phyloP scores from a whole-genome alignment of 2,329 filamentous ascomycete species.

The Nemania sp. region DNA sequence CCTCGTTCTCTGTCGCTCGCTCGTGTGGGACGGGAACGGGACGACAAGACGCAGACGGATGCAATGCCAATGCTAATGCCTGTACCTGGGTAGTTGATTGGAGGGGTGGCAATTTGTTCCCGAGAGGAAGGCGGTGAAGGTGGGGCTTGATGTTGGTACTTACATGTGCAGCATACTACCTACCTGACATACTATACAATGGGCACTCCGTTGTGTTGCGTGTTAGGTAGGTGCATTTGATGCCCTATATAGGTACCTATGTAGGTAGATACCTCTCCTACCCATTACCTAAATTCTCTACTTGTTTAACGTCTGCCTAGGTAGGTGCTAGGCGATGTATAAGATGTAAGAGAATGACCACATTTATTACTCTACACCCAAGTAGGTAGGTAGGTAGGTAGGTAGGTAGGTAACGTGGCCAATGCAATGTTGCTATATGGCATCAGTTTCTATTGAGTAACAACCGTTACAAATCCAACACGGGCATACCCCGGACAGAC shows the following conservation, averaged over 20 bases:
- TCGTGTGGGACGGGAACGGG: not conserved
- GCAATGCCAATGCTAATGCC: not conserved
- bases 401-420: too few species aligned
- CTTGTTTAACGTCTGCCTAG: too few species aligned
- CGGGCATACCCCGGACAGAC: not conserved
- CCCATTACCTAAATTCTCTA: too few species aligned
- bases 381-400: too few species aligned
- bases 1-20: not conserved
- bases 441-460: not conserved
- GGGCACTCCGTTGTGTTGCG: too few species aligned
- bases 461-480: not conserved
- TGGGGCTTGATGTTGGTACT: too few species aligned
- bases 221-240: too few species aligned
- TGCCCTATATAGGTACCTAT: not conserved
- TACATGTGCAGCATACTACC: too few species aligned
- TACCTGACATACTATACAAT: too few species aligned
- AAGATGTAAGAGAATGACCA: too few species aligned
- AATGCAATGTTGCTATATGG: not conserved
- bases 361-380: too few species aligned
- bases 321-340: too few species aligned
- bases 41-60: not conserved
- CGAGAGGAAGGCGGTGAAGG: constrained; percentile 34
- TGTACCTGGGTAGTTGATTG: constrained; percentile 6
- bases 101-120: constrained; percentile 1
- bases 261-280: not conserved